Evolutionary conservation across 495 filamentous ascomycete genomes (phyloP).

Genomic region (Pyrenula aspistea): DNA sequence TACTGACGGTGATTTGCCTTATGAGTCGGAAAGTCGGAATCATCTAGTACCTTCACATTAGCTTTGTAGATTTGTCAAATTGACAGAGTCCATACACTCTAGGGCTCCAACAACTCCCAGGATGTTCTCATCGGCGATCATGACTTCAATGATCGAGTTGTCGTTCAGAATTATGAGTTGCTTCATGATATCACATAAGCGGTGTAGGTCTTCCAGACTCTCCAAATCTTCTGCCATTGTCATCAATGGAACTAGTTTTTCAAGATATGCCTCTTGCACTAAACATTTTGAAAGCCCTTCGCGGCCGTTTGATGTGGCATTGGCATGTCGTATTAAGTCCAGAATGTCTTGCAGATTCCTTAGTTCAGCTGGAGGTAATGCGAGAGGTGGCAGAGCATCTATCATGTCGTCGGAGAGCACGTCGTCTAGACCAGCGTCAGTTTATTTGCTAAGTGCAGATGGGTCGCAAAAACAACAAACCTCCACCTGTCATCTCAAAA

Average conservation of each 20-base stretch:
- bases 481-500: background rate
- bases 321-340: constrained; percentile 62
- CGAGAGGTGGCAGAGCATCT: constrained; percentile 51
- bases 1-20: constrained; percentile 97
- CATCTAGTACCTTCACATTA: constrained; percentile 39
- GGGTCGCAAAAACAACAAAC: background rate
- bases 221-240: constrained; percentile 83
- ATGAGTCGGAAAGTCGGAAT: constrained; percentile 96
- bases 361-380: constrained; percentile 66
- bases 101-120: constrained; percentile 90
- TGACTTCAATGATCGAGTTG: constrained; percentile 81
- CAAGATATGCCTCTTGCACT: constrained; percentile 72
- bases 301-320: constrained; percentile 59
- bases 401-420: constrained; percentile 78
- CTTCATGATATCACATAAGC: constrained; percentile 97
- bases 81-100: constrained; percentile 51
- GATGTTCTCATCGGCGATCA: constrained; percentile 80
- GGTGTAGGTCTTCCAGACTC: constrained; percentile 71
- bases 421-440: constrained; percentile 49
- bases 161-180: constrained; percentile 89
- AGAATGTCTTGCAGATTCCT: constrained; percentile 75
- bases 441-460: constrained; percentile 1
- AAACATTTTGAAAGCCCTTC: constrained; percentile 86
- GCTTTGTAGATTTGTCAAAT: background rate
- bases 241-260: constrained; percentile 75